Evolutionary conservation across 1,139 yeast species (phyloP), one percentile per base, ranked within the genome.

Genomic region (Zygosaccharomyces sapae): DNA sequence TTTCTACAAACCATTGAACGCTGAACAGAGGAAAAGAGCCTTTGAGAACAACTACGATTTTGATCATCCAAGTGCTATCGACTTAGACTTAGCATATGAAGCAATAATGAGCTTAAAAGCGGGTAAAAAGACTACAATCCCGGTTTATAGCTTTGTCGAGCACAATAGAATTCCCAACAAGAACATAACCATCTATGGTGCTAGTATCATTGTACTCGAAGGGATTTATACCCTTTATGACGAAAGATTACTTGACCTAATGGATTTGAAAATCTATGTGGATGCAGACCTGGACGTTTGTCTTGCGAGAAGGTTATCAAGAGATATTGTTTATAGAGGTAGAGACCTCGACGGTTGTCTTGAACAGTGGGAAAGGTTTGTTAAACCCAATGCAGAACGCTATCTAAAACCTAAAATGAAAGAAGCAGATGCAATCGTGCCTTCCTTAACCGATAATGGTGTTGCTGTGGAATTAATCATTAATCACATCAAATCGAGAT

Each of bases 241-340:
- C 61, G 73, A 75, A 44, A 74, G 92, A 41, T 69, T 92, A 8
- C 68, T 85, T 46, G 83, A 77, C 13, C 65, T 89, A 59, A 85
- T 90, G 84, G 95, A 92, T 61, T 73, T 89, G 53, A 90, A 86
- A 65, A 79, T 90, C 16, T 92, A 83, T 64, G 97, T 92, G 6
- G 97, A 92, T 59, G 94, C 97, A 1, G 97, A 89, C 61, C 73
- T 90, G 55, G 98, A 92, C 62, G 76, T 90, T 16, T 92, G 98
- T 66, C 73, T 92, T 54, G 92, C 96, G 1, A 75, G 98, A 57
- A 74, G 98, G 58, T 70, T 92, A 43, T 79, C 88, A 5, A 74
- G 98, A 58, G 98, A 92, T 65, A 89, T 89, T 45, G 72, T 86
- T 18, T 81, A 83, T 52, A 73, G 98, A 52, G 96, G 95, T 1